Conservation (phyloP, 2,329 filamentous ascomycete species). For the Claviceps africana region DNA sequence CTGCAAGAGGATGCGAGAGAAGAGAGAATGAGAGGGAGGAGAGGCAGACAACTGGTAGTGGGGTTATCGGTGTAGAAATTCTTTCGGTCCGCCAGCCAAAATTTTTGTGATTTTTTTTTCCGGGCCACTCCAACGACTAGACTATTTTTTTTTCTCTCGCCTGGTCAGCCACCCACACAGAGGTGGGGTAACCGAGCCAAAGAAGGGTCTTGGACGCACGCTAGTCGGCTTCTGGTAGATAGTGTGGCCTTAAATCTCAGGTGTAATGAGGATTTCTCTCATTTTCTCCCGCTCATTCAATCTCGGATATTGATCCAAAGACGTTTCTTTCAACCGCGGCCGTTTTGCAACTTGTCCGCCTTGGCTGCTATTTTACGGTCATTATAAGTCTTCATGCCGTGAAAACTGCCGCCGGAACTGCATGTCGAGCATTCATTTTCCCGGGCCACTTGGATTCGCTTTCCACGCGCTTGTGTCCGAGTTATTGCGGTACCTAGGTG, state of each 20-base stretch:
- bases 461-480: neutral
- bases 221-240: neutral
- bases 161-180: neutral
- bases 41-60: constrained; percentile 15
- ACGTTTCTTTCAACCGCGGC: neutral
- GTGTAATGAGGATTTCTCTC: neutral
- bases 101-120: constrained; percentile 20
- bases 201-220: constrained; percentile 1
- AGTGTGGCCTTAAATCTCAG: neutral
- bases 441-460: neutral
- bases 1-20: constrained; percentile 12
- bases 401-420: neutral
- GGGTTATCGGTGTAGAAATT: constrained; percentile 25
- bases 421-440: neutral
- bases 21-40: constrained; percentile 13
- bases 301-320: neutral
- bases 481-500: neutral
- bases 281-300: neutral
- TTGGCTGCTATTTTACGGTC: neutral
- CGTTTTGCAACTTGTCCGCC: neutral
- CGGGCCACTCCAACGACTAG: neutral
- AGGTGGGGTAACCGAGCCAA: constrained; percentile 4
- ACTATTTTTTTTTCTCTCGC: constrained; percentile 16
- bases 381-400: neutral
- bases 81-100: constrained; percentile 15